Conservation (phyloP, 2,329 filamentous ascomycete genomes). For the Paracamarosporium sp. region DNA sequence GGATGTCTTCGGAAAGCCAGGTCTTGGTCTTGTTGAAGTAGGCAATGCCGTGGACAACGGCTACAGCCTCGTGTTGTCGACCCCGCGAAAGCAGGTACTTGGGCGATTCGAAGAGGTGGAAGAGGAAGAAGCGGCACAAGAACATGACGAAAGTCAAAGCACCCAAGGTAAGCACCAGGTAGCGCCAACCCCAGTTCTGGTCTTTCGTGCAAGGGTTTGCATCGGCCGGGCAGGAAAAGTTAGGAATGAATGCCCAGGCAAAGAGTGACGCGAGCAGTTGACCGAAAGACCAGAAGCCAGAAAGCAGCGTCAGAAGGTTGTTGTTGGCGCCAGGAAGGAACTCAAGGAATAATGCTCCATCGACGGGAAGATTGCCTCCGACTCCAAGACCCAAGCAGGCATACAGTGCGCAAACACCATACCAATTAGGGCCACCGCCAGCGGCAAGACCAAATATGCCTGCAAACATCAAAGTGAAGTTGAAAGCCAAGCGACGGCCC, state of each 20-base stretch:
- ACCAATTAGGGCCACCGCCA: constrained; percentile 73
- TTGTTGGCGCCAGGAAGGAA: constrained; percentile 79
- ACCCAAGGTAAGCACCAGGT: constrained; percentile 74
- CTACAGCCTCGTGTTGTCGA: constrained; percentile 78
- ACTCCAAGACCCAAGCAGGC: constrained; percentile 55
- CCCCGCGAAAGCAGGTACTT: constrained; percentile 82
- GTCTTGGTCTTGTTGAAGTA: constrained; percentile 65
- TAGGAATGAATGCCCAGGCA: constrained; percentile 78
- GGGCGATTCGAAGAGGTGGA: constrained; percentile 83
- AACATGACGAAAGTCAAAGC: constrained; percentile 79
- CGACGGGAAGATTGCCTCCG: constrained; percentile 76
- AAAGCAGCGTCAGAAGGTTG: constrained; percentile 78
- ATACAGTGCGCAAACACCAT: constrained; percentile 42
- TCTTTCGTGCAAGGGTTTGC: constrained; percentile 52
- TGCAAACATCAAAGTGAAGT: constrained; percentile 77
- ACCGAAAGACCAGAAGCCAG: constrained; percentile 86
- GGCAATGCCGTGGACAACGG: constrained; percentile 79
- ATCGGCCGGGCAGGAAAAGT: constrained; percentile 60
- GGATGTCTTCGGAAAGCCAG: constrained; percentile 71
- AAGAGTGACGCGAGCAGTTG: constrained; percentile 70
- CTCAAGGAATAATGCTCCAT: constrained; percentile 82
- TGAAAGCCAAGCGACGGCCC: constrained; percentile 82
- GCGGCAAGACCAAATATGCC: constrained; percentile 75
- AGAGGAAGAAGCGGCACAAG: constrained; percentile 76
- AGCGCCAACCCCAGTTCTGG: constrained; percentile 76